phyloP scores from a whole-genome alignment of 768 basidiomycete species.

The Roridomyces roridus region DNA sequence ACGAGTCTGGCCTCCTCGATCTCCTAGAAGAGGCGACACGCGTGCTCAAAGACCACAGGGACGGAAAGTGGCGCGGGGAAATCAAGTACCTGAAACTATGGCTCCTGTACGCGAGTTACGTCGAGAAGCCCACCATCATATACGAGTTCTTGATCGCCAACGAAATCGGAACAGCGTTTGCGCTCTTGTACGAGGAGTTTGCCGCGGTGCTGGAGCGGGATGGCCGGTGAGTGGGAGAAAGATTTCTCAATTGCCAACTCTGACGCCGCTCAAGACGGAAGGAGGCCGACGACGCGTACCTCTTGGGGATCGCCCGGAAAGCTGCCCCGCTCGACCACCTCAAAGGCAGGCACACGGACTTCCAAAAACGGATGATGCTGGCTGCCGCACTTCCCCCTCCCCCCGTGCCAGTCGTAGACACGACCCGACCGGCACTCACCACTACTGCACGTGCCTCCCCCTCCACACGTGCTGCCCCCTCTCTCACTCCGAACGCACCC shows the following conservation, averaged over 20 bases:
- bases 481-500: slow-evolving; percentile 36
- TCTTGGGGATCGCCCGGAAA: slow-evolving; percentile 85
- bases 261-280: slow-evolving; percentile 59
- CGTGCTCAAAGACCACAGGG: slow-evolving; percentile 77
- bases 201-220: slow-evolving; percentile 84
- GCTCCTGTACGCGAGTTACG: slow-evolving; percentile 91
- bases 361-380: slow-evolving; percentile 91
- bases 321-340: slow-evolving; percentile 85
- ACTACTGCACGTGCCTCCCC: slow-evolving; percentile 47
- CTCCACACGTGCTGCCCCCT: slow-evolving; percentile 36
- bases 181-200: slow-evolving; percentile 91
- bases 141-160: slow-evolving; percentile 90
- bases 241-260: slow-evolving; percentile 1
- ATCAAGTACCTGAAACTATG: slow-evolving; percentile 91
- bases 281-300: slow-evolving; percentile 89
- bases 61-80: slow-evolving; percentile 77
- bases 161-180: slow-evolving; percentile 84
- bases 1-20: slow-evolving; percentile 90
- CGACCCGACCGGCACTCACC: slow-evolving; percentile 51
- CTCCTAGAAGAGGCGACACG: slow-evolving; percentile 92
- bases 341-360: slow-evolving; percentile 78
- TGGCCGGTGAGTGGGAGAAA: slow-evolving; percentile 70
- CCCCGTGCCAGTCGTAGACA: slow-evolving; percentile 37
- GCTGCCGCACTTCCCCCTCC: slow-evolving; percentile 43
- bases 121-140: slow-evolving; percentile 88